A percentile compares a stretch with the other conserved stretches of the same genome.
phyloP scores from a whole-genome alignment of 2,329 filamentous ascomycete species.

The Microsporum audouinii region DNA sequence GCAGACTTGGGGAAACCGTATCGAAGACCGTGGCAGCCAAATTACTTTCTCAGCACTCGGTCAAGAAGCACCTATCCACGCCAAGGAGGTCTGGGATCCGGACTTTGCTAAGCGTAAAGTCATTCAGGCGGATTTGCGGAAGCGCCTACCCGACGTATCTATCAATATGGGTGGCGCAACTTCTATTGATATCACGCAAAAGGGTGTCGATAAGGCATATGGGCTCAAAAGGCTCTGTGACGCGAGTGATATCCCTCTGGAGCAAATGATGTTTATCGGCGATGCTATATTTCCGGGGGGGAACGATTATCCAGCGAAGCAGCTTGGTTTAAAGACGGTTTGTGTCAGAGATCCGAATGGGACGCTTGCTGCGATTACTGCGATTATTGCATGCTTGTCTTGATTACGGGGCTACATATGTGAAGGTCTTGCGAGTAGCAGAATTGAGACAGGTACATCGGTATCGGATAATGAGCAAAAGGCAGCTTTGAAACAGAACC shows the following conservation, averaged over 20 bases:
- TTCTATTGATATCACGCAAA: not conserved
- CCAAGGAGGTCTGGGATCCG: not conserved
- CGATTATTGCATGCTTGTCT: not conserved
- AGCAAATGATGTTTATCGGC: not conserved
- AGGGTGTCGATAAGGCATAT: not conserved
- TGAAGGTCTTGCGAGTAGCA: not conserved
- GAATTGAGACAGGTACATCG: not conserved
- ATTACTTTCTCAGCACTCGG: not conserved
- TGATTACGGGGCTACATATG: not conserved
- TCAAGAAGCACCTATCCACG: not conserved
- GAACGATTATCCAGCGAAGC: not conserved
- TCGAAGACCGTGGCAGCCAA: not conserved
- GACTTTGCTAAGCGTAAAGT: not conserved
- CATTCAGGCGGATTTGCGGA: not conserved
- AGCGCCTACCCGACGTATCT: not conserved
- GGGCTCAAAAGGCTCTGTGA: not conserved
- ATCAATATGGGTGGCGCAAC: not conserved
- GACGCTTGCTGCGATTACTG: not conserved
- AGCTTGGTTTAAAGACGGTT: not conserved
- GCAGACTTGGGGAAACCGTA: not conserved
- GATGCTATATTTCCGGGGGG: not conserved
- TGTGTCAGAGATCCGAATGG: not conserved
- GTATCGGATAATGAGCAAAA: not conserved
- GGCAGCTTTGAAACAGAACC: not conserved
- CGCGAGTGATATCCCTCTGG: not conserved